Evolutionary conservation across 2,329 filamentous ascomycete species (phyloP).

Genomic region (Seiridium unicorne): DNA sequence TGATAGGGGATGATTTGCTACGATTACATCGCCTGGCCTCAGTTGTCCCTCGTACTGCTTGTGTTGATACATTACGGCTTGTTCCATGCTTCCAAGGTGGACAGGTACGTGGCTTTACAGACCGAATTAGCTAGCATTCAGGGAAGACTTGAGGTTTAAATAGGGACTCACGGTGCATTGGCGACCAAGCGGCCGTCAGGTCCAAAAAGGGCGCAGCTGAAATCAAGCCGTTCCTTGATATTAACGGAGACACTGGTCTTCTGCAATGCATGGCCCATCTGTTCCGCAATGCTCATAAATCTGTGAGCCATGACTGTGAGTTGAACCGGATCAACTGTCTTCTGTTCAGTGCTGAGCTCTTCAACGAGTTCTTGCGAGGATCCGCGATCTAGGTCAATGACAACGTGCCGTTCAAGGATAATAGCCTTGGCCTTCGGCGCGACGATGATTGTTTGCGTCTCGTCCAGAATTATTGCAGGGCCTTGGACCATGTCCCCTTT

Average conservation of each 20-base stretch:
- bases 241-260: slow-evolving; percentile 78
- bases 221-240: slow-evolving; percentile 79
- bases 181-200: slow-evolving; percentile 70
- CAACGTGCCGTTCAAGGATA: slow-evolving; percentile 31
- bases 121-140: background rate
- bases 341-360: slow-evolving; percentile 29
- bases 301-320: slow-evolving; percentile 76
- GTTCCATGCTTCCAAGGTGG: slow-evolving; percentile 76
- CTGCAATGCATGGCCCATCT: slow-evolving; percentile 78
- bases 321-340: slow-evolving; percentile 67
- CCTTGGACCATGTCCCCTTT: slow-evolving; percentile 23
- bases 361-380: slow-evolving; percentile 58
- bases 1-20: slow-evolving; percentile 19
- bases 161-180: slow-evolving; percentile 54
- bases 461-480: slow-evolving; percentile 60
- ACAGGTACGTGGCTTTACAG: slow-evolving; percentile 61
- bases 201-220: slow-evolving; percentile 78
- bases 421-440: slow-evolving; percentile 36
- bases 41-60: slow-evolving; percentile 69
- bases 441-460: slow-evolving; percentile 74
- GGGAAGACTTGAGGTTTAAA: background rate
- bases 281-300: slow-evolving; percentile 82
- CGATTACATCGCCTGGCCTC: slow-evolving; percentile 18
- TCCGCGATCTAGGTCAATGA: slow-evolving; percentile 35
- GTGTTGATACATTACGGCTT: slow-evolving; percentile 67